These are phyloP conservation scores for Plasmodium inui DNA, from an alignment of 169 alveolate genomes.

Conservation along the genomic window DNA sequence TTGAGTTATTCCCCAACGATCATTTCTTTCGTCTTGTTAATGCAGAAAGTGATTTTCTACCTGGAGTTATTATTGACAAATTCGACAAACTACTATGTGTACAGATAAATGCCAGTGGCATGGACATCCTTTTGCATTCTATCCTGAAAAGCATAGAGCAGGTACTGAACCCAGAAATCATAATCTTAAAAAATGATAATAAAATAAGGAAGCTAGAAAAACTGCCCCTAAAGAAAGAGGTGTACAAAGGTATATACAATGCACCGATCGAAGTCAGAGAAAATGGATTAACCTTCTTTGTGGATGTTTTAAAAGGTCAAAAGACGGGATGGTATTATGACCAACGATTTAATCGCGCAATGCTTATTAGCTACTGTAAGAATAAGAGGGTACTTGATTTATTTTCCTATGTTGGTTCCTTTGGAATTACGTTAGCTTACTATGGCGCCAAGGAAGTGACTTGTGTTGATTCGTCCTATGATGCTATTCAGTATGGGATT, in stretches of 20 bases:
- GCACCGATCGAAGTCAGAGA: constrained; percentile 75
- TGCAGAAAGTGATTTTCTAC: constrained; percentile 79
- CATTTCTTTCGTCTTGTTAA: constrained; percentile 77
- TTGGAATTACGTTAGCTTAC: constrained; percentile 78
- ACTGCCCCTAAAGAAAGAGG: constrained; percentile 55
- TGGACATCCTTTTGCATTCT: constrained; percentile 61
- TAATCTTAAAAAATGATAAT: constrained; percentile 67
- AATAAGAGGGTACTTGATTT: constrained; percentile 75
- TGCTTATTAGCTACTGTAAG: constrained; percentile 73
- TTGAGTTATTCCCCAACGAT: constrained; percentile 47
- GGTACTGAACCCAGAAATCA: constrained; percentile 52
- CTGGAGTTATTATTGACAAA: constrained; percentile 78
- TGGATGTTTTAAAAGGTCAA: constrained; percentile 77
- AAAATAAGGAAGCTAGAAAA: constrained; percentile 73
- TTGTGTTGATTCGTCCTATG: constrained; percentile 77
- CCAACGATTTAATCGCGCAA: constrained; percentile 71
- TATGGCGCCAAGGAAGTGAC: constrained; percentile 79
- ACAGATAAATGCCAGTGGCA: constrained; percentile 77
- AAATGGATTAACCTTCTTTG: constrained; percentile 78
- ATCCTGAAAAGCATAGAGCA: constrained; percentile 65
- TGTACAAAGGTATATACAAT: constrained; percentile 62
- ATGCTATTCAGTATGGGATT: constrained; percentile 71
- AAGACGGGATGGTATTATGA: constrained; percentile 80
- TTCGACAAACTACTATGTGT: constrained; percentile 46
- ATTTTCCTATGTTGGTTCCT: constrained; percentile 77